phyloP scores from a whole-genome alignment of 208 protist species.

The Trypanosoma grayi region DNA sequence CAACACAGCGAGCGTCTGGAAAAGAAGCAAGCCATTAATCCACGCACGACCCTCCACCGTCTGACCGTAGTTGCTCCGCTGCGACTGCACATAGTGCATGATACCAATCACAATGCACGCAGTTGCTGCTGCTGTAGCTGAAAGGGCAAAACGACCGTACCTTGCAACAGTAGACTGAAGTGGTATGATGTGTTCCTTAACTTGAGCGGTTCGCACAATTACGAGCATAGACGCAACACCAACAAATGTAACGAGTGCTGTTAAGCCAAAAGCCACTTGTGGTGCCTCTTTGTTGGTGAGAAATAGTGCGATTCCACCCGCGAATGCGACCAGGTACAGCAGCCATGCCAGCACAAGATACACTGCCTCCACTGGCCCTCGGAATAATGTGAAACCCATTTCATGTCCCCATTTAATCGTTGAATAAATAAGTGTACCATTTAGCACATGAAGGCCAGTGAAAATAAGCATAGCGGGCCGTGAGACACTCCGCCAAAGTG shows the following conservation, averaged over 20 bases:
- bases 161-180: conserved; percentile 32
- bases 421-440: conserved; percentile 42
- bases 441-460: conserved; percentile 44
- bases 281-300: conserved; percentile 12
- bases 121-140: conserved; percentile 25
- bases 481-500: conserved; percentile 25
- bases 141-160: conserved; percentile 34
- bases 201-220: conserved; percentile 52
- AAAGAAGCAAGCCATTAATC: conserved; percentile 18
- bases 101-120: conserved; percentile 18
- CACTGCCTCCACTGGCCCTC: conserved; percentile 36
- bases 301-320: conserved; percentile 19
- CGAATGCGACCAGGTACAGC: conserved; percentile 31
- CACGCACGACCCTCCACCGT: conserved; percentile 1
- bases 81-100: conserved; percentile 3
- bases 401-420: conserved; percentile 39
- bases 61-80: background rate
- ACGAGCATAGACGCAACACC: conserved; percentile 34
- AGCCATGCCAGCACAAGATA: conserved; percentile 34
- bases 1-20: conserved; percentile 23
- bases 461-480: conserved; percentile 22
- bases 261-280: conserved; percentile 15
- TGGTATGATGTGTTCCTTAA: conserved; percentile 2
- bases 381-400: conserved; percentile 31
- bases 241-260: conserved; percentile 22